Conservation (phyloP, 495 filamentous ascomycete genomes). For the Daldinia decipiens region DNA sequence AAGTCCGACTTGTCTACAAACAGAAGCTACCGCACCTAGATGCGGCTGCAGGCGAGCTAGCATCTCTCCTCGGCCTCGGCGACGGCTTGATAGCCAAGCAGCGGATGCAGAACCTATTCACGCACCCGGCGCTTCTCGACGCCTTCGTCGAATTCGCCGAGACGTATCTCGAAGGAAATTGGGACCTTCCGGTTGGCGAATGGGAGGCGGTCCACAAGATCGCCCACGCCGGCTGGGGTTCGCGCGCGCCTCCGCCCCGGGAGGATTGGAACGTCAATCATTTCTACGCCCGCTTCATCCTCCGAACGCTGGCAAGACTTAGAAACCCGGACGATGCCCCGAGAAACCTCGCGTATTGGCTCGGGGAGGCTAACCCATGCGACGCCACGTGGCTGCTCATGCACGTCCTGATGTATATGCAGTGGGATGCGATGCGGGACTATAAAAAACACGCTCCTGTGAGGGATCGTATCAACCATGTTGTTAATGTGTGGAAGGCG, state of each 20-base stretch:
- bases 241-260: not conserved
- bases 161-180: constrained; percentile 18
- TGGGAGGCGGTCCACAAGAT: constrained; percentile 21
- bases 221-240: not conserved
- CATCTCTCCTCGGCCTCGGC: constrained; percentile 50
- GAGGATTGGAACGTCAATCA: constrained; percentile 13
- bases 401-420: constrained; percentile 44
- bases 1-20: constrained; percentile 25
- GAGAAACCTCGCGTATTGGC: constrained; percentile 31
- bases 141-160: constrained; percentile 34
- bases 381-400: constrained; percentile 38
- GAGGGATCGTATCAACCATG: constrained; percentile 23
- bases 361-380: constrained; percentile 5
- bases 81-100: constrained; percentile 20
- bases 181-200: constrained; percentile 29
- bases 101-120: constrained; percentile 36
- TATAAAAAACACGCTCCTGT: constrained; percentile 21
- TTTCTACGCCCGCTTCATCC: constrained; percentile 39
- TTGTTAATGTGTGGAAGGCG: constrained; percentile 19
- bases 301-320: constrained; percentile 13
- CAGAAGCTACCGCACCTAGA: constrained; percentile 23
- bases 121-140: constrained; percentile 21
- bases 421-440: constrained; percentile 41
- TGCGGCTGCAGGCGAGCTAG: constrained; percentile 20
- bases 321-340: not conserved